phyloP scores from a whole-genome alignment of 2,329 filamentous ascomycete species.

The Bipolaris victoriae region DNA sequence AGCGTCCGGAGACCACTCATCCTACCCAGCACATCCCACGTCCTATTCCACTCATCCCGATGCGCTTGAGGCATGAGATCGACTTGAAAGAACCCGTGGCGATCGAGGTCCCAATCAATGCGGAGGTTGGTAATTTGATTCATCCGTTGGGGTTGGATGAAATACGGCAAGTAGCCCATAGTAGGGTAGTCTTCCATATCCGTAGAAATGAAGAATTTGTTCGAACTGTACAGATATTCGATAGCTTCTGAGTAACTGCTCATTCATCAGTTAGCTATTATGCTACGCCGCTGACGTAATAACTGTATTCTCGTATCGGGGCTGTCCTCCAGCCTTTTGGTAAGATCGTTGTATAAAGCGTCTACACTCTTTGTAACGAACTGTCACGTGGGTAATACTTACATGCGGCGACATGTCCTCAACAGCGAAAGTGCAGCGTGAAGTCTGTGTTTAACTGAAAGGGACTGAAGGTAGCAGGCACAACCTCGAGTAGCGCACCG shows the following conservation, averaged over 20 bases:
- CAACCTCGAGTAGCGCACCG: slow-evolving; percentile 6
- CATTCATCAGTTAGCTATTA: slow-evolving; percentile 1
- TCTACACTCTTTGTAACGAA: not conserved
- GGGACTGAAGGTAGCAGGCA: slow-evolving; percentile 3
- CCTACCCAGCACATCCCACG: slow-evolving; percentile 23
- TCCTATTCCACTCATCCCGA: slow-evolving; percentile 19
- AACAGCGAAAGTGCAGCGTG: slow-evolving; percentile 18
- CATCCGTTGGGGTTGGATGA: slow-evolving; percentile 28
- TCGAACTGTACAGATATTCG: slow-evolving; percentile 28
- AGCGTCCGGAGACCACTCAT: slow-evolving; percentile 28
- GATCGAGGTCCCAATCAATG: slow-evolving; percentile 26
- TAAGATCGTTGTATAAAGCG: not conserved
- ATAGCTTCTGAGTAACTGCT: slow-evolving; percentile 34
- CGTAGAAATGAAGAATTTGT: slow-evolving; percentile 25
- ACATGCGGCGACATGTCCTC: slow-evolving; percentile 32
- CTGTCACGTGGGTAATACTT: slow-evolving; percentile 4
- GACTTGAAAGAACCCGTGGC: slow-evolving; percentile 11
- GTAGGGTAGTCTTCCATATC: slow-evolving; percentile 20
- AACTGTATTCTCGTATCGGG: not conserved
- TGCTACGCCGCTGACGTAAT: not conserved
- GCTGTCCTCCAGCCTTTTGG: not conserved
- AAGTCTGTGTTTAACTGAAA: slow-evolving; percentile 1
- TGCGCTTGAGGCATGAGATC: not conserved
- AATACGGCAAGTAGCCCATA: slow-evolving; percentile 25
- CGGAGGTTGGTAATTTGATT: slow-evolving; percentile 22